Evolutionary conservation across 148 eudicot species (phyloP), one percentile per base, ranked within the genome.

Genomic region (Spergularia bocconei): DNA sequence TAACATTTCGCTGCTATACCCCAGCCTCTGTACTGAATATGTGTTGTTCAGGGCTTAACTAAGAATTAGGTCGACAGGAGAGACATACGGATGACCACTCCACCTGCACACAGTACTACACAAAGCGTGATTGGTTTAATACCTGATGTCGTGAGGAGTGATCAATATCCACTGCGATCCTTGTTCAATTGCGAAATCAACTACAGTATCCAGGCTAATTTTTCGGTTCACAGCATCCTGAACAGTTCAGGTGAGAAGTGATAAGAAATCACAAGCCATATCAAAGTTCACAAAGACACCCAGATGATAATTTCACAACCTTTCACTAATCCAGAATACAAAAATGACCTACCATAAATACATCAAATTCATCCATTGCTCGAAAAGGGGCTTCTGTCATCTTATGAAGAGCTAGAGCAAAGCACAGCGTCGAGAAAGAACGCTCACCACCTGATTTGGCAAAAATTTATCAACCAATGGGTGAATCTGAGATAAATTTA

Each of bases 321-420:
- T 29, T 29, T 29, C 36, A 29, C 36, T 29, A 29, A 29, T 29
- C 3, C 44, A 44, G 19, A 41, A 6, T 8, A 71, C n/a, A 67
- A 44, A 57, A 13, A 7, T 9, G 36, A 72, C 36, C 36, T 78
- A 94, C 98, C 98, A 94, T 94, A 78, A 92, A 95, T 29, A 95
- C 97, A 85, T 95, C 96, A 85, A 92, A 95, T 77, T 95, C 96
- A 78, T 95, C 97, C 98, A 95, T 95, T 56, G 97, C 98, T 75
- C 98, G 97, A 68, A 95, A 95, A 50, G 98, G 93, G 69, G 98
- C 89, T 86, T 95, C 98, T 38, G 95, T 92, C 98, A 95, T 95
- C 79, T 90, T 92, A 82, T 95, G 98, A 68, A 95, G 93, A 58
- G 98, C 93, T 70, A 95, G 85, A 48, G 98, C 90, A 86, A 95